These are phyloP conservation scores for Trichoderma reesei DNA, from an alignment of 495 filamentous ascomycete species.

Conservation along the genomic window DNA sequence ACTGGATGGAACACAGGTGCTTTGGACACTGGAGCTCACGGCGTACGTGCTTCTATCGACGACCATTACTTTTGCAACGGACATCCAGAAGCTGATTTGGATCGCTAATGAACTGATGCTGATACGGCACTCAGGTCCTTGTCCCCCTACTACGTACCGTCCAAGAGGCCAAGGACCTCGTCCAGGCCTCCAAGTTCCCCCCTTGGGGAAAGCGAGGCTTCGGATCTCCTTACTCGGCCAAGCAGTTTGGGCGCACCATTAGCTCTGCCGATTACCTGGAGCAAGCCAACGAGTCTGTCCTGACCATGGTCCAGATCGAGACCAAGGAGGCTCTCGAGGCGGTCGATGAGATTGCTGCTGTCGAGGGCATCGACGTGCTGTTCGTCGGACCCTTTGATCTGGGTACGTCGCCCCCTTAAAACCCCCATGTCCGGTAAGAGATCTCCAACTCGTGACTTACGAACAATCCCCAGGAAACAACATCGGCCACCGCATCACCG, in stretches of 20 bases:
- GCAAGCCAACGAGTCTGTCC: constrained; percentile 59
- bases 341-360: constrained; percentile 61
- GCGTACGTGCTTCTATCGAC: constrained; percentile 27
- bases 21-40: constrained; percentile 59
- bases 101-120: no score
- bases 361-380: constrained; percentile 61
- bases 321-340: constrained; percentile 61
- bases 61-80: no score
- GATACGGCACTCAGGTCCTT: constrained; percentile 31
- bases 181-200: constrained; percentile 56
- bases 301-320: constrained; percentile 77
- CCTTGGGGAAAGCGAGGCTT: constrained; percentile 54
- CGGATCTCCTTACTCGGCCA: constrained; percentile 58
- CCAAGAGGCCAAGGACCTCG: constrained; percentile 50
- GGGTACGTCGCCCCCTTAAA: constrained; percentile 21
- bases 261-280: constrained; percentile 57
- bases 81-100: no score
- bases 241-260: constrained; percentile 46
- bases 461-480: constrained; percentile 40
- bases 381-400: constrained; percentile 75
- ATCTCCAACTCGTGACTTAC: not conserved
- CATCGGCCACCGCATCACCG: constrained; percentile 59
- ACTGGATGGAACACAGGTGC: constrained; percentile 37
- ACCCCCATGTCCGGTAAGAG: no score
- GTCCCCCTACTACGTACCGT: constrained; percentile 57